These are phyloP conservation scores for Scheffersomyces stambukii DNA, from an alignment of 1,139 yeast genomes.

Conservation along the genomic window DNA sequence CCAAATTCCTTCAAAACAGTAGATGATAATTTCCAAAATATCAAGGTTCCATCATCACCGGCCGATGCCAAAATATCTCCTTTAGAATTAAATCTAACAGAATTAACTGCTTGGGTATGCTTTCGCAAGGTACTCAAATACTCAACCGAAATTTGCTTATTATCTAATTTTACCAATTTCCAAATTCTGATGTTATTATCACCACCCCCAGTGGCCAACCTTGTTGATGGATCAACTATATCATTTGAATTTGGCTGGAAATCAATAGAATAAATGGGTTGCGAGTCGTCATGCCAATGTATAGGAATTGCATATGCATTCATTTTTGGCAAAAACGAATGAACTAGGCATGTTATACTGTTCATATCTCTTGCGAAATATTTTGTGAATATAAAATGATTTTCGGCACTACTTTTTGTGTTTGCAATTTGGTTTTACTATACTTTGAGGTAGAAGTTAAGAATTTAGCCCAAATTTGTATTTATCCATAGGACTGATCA, in stretches of 20 bases:
- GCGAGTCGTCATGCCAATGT: conserved; percentile 79
- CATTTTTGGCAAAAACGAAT: no score
- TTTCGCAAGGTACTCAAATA: conserved; percentile 75
- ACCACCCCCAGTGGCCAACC: conserved; percentile 91
- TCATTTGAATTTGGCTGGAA: conserved; percentile 53
- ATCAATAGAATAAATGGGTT: conserved; percentile 79
- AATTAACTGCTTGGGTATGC: conserved; percentile 94
- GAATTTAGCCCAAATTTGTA: no score
- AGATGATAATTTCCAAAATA: conserved; percentile 70
- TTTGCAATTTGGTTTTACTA: no score
- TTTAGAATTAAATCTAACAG: conserved; percentile 69
- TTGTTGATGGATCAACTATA: conserved; percentile 10
- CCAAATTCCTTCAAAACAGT: conserved; percentile 55
- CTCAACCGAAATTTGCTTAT: no score
- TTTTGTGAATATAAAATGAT: no score
- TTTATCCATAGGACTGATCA: no score
- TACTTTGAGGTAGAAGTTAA: no score
- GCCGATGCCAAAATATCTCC: conserved; percentile 79
- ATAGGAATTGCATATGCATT: conserved; percentile 61
- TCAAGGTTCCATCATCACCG: conserved; percentile 88
- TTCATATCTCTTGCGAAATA: no score
- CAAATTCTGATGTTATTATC: conserved; percentile 84
- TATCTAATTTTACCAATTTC: conserved; percentile 17
- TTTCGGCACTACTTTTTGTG: no score
- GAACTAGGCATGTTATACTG: no score